These are phyloP conservation scores for Exsudoporus floridanus DNA, from an alignment of 1,284 basidiomycete genomes.

Conservation along the genomic window DNA sequence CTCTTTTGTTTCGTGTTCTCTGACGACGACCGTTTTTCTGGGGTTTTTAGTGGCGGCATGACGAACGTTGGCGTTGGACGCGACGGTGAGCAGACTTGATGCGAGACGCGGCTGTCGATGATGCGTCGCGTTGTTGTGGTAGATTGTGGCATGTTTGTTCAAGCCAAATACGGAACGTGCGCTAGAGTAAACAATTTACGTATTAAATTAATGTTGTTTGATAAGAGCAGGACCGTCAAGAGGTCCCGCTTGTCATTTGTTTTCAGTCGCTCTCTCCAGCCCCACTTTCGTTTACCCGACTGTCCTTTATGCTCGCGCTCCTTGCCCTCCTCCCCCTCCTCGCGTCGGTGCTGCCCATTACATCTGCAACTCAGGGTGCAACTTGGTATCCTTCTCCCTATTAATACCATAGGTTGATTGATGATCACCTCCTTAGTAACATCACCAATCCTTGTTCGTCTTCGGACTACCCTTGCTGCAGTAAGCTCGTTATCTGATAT, in stretches of 20 bases:
- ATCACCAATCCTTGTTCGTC: conserved; percentile 52
- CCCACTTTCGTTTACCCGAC: conserved; percentile 19
- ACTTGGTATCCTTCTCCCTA: conserved; percentile 25
- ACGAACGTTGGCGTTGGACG: conserved; percentile 9
- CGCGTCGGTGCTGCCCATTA: conserved; percentile 13
- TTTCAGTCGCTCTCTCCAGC: not conserved
- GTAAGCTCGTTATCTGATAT: conserved; percentile 37
- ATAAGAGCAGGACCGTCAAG: too few relatives aligned
- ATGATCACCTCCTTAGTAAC: conserved; percentile 39
- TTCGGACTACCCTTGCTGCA: conserved; percentile 64
- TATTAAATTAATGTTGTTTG: too few relatives aligned
- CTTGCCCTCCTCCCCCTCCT: conserved; percentile 21
- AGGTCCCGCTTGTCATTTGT: not conserved
- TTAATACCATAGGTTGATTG: not conserved
- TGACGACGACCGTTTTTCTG: conserved; percentile 23
- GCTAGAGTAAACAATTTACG: too few relatives aligned
- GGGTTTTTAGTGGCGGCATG: conserved; percentile 39
- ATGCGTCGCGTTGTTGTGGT: conserved; percentile 10
- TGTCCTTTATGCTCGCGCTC: conserved; percentile 24
- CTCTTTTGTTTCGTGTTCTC: conserved; percentile 71
- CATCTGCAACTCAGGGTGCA: conserved; percentile 24
- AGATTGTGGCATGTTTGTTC: conserved; percentile 26
- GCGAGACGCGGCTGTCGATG: conserved; percentile 1
- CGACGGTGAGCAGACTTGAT: not conserved
- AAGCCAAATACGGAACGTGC: not conserved